Percentiles rank a stretch among this genome's conserved stretches.
Evolutionary conservation across 2,329 filamentous ascomycete species (phyloP).

Genomic region (Stagonosporopsis rhizophila): DNA sequence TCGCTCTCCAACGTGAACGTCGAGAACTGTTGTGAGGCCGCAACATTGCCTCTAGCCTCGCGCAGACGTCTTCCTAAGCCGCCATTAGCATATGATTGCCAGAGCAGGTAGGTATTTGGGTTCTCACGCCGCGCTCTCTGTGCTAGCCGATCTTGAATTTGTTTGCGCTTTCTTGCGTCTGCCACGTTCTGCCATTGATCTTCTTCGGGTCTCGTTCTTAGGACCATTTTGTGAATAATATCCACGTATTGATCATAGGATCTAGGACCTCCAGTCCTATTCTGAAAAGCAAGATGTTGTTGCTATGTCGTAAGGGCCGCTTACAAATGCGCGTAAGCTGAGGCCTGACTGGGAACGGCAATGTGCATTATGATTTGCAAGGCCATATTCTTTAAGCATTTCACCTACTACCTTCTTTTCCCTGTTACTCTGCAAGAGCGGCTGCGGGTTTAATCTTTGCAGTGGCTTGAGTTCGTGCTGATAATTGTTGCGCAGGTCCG

Average conservation of each 20-base stretch:
- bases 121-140: constrained; percentile 48
- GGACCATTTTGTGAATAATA: constrained; percentile 20
- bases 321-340: constrained; percentile 8
- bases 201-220: constrained; percentile 30
- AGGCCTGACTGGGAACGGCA: background rate
- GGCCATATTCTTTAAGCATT: background rate
- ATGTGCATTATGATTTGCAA: background rate
- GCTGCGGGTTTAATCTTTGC: background rate
- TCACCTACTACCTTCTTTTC: background rate
- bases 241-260: no score
- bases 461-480: background rate
- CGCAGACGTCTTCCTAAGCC: background rate
- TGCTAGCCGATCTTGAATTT: constrained; percentile 51
- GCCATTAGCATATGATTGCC: background rate
- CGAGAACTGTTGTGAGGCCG: no score
- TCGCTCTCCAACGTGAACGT: constrained; percentile 18
- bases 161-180: constrained; percentile 49
- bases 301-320: background rate
- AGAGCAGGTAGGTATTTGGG: no score
- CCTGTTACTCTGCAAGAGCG: background rate
- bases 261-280: background rate
- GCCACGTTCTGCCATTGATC: constrained; percentile 46
- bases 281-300: background rate
- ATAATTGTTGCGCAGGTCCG: background rate
- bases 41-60: background rate